A percentile compares a stretch with the other conserved stretches of the same genome.
Conservation (phyloP, 129 eudicot genomes). For the Ambrosia artemisiifolia region DNA sequence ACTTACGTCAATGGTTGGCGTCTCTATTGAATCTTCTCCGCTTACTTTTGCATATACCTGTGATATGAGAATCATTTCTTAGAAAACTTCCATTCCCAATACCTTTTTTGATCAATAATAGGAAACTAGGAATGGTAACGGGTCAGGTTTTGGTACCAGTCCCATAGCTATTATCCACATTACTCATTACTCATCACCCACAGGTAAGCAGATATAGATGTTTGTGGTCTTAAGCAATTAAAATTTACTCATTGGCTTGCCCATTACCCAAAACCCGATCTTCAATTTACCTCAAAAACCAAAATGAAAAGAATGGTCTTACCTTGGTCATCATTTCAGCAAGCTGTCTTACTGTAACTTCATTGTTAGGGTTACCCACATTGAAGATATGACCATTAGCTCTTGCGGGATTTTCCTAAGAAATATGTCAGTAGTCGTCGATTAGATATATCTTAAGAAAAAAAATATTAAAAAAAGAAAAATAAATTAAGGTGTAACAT, state of each 20-base stretch:
- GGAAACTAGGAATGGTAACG: too few species aligned
- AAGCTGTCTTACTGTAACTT: too few species aligned
- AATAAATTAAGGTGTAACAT: constrained; percentile 6
- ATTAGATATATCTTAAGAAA: neutral
- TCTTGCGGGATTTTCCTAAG: constrained; percentile 75
- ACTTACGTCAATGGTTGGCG: constrained; percentile 44
- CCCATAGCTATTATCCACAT: too few species aligned
- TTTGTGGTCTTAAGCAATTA: too few species aligned
- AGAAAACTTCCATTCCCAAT: neutral
- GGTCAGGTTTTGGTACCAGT: too few species aligned
- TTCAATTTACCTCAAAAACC: neutral
- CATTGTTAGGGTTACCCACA: too few species aligned
- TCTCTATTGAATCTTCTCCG: constrained; percentile 65
- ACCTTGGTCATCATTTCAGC: constrained; percentile 95
- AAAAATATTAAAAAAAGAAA: neutral
- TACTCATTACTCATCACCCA: too few species aligned
- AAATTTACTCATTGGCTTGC: too few species aligned
- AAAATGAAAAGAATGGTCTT: neutral
- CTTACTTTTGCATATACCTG: constrained; percentile 87
- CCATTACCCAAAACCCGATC: neutral
- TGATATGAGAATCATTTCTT: neutral
- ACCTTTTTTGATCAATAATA: constrained; percentile 12
- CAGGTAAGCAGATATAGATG: neutral
- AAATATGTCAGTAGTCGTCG: neutral
- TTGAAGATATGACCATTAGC: too few species aligned